phyloP scores from a whole-genome alignment of 768 basidiomycete species.

The Phaeotremella skinneri region DNA sequence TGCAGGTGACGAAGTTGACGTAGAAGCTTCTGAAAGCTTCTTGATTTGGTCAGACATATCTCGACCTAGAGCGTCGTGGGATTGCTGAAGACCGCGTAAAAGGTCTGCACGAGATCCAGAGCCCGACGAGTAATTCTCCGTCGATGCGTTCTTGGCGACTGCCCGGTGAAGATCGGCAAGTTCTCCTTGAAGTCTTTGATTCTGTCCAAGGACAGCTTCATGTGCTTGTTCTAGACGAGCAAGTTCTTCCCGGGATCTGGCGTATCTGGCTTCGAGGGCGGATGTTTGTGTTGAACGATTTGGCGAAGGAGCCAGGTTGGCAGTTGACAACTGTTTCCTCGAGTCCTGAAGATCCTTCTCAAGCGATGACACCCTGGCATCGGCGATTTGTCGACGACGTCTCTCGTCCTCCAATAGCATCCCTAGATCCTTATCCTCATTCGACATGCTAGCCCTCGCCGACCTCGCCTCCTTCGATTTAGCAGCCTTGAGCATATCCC shows the following conservation, averaged over 20 bases:
- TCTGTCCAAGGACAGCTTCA: slow-evolving; percentile 21
- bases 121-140: neutral
- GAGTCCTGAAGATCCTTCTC: slow-evolving; percentile 55
- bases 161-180: slow-evolving; percentile 30
- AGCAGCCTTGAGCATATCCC: slow-evolving; percentile 55
- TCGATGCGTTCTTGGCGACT: slow-evolving; percentile 7
- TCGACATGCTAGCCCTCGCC: slow-evolving; percentile 24
- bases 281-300: slow-evolving; percentile 17
- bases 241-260: slow-evolving; percentile 25
- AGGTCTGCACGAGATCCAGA: slow-evolving; percentile 32
- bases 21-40: slow-evolving; percentile 29
- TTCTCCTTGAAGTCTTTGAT: slow-evolving; percentile 25
- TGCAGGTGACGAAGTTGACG: neutral
- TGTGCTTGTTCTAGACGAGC: slow-evolving; percentile 24
- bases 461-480: slow-evolving; percentile 35
- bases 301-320: slow-evolving; percentile 9
- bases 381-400: slow-evolving; percentile 62
- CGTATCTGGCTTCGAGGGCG: slow-evolving; percentile 21
- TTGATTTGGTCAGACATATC: slow-evolving; percentile 46
- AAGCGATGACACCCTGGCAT: slow-evolving; percentile 42
- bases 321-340: slow-evolving; percentile 31
- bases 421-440: slow-evolving; percentile 66
- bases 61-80: slow-evolving; percentile 36
- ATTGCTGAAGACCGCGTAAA: slow-evolving; percentile 40
- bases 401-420: slow-evolving; percentile 68